phyloP scores from a whole-genome alignment of 2,329 filamentous ascomycete species.

The Nemania abortiva region DNA sequence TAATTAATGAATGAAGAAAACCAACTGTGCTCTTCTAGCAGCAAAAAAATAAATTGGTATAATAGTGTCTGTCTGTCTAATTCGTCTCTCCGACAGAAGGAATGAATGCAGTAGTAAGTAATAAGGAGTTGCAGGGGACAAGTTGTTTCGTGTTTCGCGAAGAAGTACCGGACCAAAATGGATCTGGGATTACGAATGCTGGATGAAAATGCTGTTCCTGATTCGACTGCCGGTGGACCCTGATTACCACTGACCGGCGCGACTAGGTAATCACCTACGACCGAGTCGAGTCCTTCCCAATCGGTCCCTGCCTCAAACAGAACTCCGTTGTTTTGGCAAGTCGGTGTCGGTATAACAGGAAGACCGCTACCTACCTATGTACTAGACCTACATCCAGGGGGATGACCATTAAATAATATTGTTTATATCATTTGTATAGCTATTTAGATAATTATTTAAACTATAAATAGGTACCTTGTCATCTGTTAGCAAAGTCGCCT shows the following conservation, averaged over 20 bases:
- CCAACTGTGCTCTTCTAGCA: not conserved
- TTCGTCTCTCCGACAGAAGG: not conserved
- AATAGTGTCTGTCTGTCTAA: not conserved
- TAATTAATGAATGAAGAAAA: not conserved
- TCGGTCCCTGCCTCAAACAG: constrained; percentile 32
- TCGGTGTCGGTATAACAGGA: constrained; percentile 11
- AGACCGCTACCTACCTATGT: not conserved
- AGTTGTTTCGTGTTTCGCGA: not conserved
- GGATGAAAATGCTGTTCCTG: not conserved
- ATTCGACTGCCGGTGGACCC: constrained; percentile 25
- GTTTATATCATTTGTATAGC: too few species aligned
- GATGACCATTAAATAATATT: too few species aligned
- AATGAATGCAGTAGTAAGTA: not conserved
- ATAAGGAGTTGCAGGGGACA: not conserved
- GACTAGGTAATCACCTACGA: not conserved
- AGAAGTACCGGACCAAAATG: not conserved
- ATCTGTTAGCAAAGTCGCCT: too few species aligned
- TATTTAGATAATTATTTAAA: too few species aligned
- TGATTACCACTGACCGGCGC: not conserved
- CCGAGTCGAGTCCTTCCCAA: not conserved
- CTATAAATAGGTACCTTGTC: too few species aligned
- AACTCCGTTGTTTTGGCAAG: constrained; percentile 23
- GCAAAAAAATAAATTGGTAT: not conserved
- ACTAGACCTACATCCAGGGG: not conserved
- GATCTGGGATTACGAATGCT: not conserved